Percentiles rank a stretch among this genome's conserved stretches.
Evolutionary conservation across 257 asterid genomes (phyloP).

Genomic region (Jacaranda copaia): DNA sequence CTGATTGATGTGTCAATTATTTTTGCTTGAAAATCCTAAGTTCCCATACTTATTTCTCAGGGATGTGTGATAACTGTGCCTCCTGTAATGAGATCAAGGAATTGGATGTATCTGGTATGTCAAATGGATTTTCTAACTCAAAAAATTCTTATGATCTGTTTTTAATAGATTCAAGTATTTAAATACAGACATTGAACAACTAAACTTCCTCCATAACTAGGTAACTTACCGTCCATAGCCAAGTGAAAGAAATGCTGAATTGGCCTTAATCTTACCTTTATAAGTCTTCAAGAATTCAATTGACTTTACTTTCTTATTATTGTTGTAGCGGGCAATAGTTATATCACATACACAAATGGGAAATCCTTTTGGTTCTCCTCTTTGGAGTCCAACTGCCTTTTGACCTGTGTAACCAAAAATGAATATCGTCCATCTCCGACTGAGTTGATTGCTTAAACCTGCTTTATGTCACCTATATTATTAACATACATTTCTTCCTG

Average conservation of each 20-base stretch:
- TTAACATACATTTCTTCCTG: neutral
- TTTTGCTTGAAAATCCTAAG: slow-evolving; percentile 34
- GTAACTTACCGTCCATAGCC: slow-evolving; percentile 1
- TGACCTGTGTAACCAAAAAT: too few species aligned
- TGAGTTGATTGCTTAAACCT: slow-evolving; percentile 8
- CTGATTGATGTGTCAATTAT: slow-evolving; percentile 24
- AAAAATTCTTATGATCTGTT: slow-evolving; percentile 13
- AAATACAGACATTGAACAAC: slow-evolving; percentile 6
- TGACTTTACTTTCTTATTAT: neutral
- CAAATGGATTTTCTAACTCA: slow-evolving; percentile 20
- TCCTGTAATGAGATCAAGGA: slow-evolving; percentile 71
- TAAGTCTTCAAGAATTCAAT: neutral
- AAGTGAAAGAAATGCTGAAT: slow-evolving; percentile 20
- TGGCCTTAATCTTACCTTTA: neutral
- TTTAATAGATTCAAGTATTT: slow-evolving; percentile 27
- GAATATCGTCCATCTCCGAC: neutral
- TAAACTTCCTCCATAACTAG: neutral
- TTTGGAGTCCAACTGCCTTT: too few species aligned
- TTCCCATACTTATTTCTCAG: slow-evolving; percentile 52
- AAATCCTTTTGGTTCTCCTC: too few species aligned
- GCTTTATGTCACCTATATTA: neutral
- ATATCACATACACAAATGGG: neutral
- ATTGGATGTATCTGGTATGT: slow-evolving; percentile 83
- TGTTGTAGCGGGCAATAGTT: neutral
- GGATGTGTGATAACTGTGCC: slow-evolving; percentile 98